These are phyloP conservation scores for Rhizopus arrhizus DNA, from an alignment of 371 early-diverging fungal genomes.

Conservation along the genomic window DNA sequence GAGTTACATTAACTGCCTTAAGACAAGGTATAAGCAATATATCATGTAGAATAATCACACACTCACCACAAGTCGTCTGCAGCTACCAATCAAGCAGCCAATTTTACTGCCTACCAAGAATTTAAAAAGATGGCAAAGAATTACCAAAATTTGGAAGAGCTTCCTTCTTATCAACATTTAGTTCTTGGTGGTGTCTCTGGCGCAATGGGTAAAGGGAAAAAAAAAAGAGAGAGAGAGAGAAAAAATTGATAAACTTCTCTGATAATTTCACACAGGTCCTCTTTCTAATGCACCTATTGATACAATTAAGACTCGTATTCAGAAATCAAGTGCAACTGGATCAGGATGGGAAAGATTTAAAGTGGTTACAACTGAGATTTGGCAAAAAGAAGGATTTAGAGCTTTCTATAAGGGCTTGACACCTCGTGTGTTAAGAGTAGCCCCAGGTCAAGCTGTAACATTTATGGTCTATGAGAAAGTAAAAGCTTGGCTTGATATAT, in stretches of 20 bases:
- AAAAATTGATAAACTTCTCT: neutral
- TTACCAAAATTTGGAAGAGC: constrained; percentile 76
- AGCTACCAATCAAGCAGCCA: constrained; percentile 98
- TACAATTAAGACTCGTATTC: constrained; percentile 98
- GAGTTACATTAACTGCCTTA: constrained; percentile 91
- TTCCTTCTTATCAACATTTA: constrained; percentile 92
- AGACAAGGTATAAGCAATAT: constrained; percentile 73
- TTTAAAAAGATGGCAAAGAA: constrained; percentile 70
- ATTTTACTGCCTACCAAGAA: constrained; percentile 96
- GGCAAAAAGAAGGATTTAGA: constrained; percentile 86
- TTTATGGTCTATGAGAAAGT: constrained; percentile 90
- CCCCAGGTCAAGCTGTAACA: constrained; percentile 86
- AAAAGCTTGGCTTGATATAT: constrained; percentile 69
- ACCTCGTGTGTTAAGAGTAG: constrained; percentile 90
- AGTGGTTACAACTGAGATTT: constrained; percentile 69
- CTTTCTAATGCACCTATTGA: constrained; percentile 97
- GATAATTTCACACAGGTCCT: constrained; percentile 58
- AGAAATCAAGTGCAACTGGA: constrained; percentile 76
- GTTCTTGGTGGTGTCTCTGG: constrained; percentile 93
- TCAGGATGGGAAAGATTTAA: constrained; percentile 83
- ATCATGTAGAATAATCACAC: neutral
- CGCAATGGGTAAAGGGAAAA: constrained; percentile 72
- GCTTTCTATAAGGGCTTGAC: constrained; percentile 97
- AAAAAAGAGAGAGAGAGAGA: neutral
- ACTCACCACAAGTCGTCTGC: neutral